Evolutionary conservation across 225 moss, liverwort and hornwort genomes (phyloP).

Genomic region (Asterella californica): DNA sequence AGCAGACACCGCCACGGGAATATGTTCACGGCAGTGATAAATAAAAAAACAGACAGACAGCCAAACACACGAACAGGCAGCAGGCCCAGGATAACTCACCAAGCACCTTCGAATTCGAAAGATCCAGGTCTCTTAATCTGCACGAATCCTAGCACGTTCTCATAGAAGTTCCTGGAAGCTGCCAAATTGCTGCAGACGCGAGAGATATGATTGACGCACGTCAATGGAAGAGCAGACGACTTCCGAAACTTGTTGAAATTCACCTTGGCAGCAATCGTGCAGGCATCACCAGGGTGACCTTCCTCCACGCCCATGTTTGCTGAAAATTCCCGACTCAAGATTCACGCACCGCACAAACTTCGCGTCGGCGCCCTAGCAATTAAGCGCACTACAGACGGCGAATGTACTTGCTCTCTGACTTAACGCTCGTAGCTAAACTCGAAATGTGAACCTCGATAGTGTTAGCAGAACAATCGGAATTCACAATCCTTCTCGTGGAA

Average conservation of each 20-base stretch:
- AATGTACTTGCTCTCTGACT: not conserved
- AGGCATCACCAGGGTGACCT: not conserved
- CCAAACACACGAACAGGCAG: too few species aligned
- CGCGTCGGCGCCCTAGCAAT: not conserved
- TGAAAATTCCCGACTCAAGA: not conserved
- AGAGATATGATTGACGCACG: slow-evolving; percentile 64
- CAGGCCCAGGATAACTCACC: slow-evolving; percentile 31
- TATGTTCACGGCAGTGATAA: not conserved
- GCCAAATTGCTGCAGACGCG: slow-evolving; percentile 51
- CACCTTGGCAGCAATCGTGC: not conserved
- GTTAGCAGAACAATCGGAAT: too few species aligned
- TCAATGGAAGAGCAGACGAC: slow-evolving; percentile 43
- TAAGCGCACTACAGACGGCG: not conserved
- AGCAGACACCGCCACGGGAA: not conserved
- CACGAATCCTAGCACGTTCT: slow-evolving; percentile 56
- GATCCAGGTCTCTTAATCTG: slow-evolving; percentile 62
- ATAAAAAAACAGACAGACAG: too few species aligned
- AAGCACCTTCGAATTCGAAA: slow-evolving; percentile 57
- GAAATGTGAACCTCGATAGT: too few species aligned
- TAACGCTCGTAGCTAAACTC: not conserved
- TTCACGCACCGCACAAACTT: not conserved
- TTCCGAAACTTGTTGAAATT: slow-evolving; percentile 14
- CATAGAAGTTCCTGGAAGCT: slow-evolving; percentile 43
- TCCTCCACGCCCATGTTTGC: slow-evolving; percentile 1
- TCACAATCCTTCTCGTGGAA: too few species aligned